Percentiles rank a stretch among this genome's conserved stretches.
phyloP scores from a whole-genome alignment of 2,329 filamentous ascomycete species.

The Ceratocystis cubensis region DNA sequence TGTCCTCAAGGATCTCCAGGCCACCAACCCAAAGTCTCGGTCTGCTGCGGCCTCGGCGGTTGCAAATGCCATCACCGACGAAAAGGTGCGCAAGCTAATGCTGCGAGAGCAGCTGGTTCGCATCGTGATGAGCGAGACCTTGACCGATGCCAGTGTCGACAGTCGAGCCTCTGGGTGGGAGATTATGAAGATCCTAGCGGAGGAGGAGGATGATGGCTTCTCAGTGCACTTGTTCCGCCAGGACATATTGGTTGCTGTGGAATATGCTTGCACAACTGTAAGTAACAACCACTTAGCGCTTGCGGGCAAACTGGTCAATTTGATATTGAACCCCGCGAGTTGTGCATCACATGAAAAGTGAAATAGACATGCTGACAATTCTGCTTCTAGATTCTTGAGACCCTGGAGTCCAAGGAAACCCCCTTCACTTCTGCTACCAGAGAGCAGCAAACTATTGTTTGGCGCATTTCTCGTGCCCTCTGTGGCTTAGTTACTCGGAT shows the following conservation, averaged over 20 bases:
- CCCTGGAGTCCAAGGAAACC: constrained; percentile 32
- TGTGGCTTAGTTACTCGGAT: constrained; percentile 41
- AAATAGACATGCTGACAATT: not conserved
- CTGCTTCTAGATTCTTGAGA: constrained; percentile 32
- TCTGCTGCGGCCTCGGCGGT: constrained; percentile 47
- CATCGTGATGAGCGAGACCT: constrained; percentile 49
- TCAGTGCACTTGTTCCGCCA: constrained; percentile 51
- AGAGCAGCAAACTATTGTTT: constrained; percentile 41
- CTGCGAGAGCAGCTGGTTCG: constrained; percentile 54
- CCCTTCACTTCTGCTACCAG: constrained; percentile 38
- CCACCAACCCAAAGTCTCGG: constrained; percentile 46
- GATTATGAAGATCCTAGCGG: constrained; percentile 47
- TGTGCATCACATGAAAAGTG: not conserved
- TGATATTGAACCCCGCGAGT: not conserved
- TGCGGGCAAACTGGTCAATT: constrained; percentile 8
- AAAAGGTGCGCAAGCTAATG: constrained; percentile 50
- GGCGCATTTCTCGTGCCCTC: constrained; percentile 43
- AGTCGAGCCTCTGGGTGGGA: constrained; percentile 56
- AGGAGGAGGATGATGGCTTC: constrained; percentile 54
- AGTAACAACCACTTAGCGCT: constrained; percentile 21
- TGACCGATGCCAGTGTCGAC: constrained; percentile 51
- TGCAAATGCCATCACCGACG: constrained; percentile 49
- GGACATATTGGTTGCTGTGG: constrained; percentile 48
- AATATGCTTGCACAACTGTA: constrained; percentile 43
- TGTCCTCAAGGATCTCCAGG: constrained; percentile 47